phyloP scores from a whole-genome alignment of 768 basidiomycete genomes.

The Phaffia tasmanica region DNA sequence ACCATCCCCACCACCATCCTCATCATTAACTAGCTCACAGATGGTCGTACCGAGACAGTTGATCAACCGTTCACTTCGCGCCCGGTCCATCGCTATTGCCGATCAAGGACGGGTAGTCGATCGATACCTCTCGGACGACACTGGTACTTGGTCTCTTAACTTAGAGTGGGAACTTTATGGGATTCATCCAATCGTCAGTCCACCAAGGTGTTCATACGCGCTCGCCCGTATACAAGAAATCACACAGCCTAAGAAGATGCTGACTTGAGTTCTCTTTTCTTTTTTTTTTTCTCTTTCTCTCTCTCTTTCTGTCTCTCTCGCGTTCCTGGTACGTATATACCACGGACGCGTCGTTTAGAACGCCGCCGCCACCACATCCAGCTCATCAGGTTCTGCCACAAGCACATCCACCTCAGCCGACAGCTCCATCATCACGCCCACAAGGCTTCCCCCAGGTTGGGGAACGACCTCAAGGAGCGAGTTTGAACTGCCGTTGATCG shows the following conservation, averaged over 20 bases:
- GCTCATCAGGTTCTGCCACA: neutral
- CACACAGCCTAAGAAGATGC: no score
- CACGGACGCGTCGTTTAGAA: neutral
- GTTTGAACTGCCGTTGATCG: conserved; percentile 14
- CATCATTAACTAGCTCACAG: no score
- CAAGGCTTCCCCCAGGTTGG: conserved; percentile 9
- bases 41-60: no score
- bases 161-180: conserved; percentile 4
- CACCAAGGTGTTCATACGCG: no score
- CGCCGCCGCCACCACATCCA: neutral
- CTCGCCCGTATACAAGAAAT: no score
- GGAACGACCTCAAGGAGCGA: neutral
- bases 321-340: no score
- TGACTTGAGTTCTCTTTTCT: neutral
- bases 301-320: conserved; percentile 10
- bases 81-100: no score
- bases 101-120: no score
- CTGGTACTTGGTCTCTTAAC: neutral
- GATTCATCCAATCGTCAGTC: neutral
- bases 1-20: no score
- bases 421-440: neutral
- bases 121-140: no score
- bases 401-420: neutral
- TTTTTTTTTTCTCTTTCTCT: neutral
- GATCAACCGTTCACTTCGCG: no score